Evolutionary conservation across 192 early-diverging fungal species (phyloP).

Genomic region (Entophlyctis luteolus): DNA sequence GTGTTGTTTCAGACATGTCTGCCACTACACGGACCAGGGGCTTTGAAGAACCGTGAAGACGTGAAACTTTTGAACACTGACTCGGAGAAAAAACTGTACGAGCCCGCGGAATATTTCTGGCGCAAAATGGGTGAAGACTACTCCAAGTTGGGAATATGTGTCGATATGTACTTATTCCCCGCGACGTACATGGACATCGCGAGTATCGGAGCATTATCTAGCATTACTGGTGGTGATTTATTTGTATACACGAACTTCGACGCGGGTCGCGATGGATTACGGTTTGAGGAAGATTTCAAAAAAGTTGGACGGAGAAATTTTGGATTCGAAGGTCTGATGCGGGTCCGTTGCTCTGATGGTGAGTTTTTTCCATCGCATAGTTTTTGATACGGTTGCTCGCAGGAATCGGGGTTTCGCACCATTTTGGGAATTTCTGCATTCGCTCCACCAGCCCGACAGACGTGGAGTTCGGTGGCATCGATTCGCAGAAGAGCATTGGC

Average conservation of each 20-base stretch:
- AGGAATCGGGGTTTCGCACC: conserved; percentile 70
- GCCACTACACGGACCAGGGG: conserved; percentile 83
- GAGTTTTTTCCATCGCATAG: neutral
- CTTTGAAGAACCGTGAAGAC: conserved; percentile 83
- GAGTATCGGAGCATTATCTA: conserved; percentile 71
- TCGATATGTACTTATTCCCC: conserved; percentile 91
- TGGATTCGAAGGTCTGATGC: conserved; percentile 81
- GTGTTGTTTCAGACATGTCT: conserved; percentile 84
- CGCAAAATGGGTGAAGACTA: conserved; percentile 76
- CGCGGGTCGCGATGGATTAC: conserved; percentile 60
- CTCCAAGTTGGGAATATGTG: conserved; percentile 74
- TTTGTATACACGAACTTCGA: conserved; percentile 83
- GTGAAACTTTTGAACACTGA: conserved; percentile 85
- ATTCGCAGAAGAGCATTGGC: conserved; percentile 78
- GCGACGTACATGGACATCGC: conserved; percentile 85
- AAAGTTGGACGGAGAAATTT: conserved; percentile 69
- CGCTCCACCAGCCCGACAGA: conserved; percentile 74
- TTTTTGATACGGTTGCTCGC: neutral
- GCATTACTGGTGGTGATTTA: conserved; percentile 82
- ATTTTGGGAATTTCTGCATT: conserved; percentile 93
- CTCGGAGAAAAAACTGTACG: conserved; percentile 82
- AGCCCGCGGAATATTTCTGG: conserved; percentile 85
- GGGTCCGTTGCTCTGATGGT: conserved; percentile 88
- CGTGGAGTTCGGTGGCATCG: conserved; percentile 85
- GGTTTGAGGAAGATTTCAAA: conserved; percentile 71